These are phyloP conservation scores for Imleria badia DNA, from an alignment of 768 basidiomycete genomes.

Conservation along the genomic window DNA sequence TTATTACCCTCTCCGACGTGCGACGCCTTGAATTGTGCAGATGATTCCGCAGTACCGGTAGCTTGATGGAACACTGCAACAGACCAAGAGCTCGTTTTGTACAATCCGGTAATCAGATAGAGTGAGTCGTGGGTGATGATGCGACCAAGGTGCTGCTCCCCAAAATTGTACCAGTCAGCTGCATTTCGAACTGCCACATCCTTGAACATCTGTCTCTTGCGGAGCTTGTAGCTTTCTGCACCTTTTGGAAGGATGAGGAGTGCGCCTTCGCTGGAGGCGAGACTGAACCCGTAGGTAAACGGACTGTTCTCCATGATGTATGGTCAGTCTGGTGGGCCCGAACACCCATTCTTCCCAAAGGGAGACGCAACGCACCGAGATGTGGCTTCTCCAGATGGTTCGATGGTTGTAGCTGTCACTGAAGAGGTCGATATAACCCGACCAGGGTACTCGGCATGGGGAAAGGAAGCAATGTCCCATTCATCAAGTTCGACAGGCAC, in stretches of 20 bases:
- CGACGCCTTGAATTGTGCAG: conserved; percentile 18
- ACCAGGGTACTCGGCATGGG: conserved; percentile 12
- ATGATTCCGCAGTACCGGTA: neutral
- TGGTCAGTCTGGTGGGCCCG: neutral
- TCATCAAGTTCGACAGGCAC: conserved; percentile 14
- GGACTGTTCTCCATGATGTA: neutral
- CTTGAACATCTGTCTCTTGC: conserved; percentile 18
- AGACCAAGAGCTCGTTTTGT: conserved; percentile 23
- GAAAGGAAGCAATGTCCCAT: conserved; percentile 6
- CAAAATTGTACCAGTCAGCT: conserved; percentile 28
- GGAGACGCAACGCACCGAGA: neutral
- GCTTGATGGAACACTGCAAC: conserved; percentile 19
- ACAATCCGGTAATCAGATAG: conserved; percentile 26
- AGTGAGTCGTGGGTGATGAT: conserved; percentile 22
- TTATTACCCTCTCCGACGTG: neutral
- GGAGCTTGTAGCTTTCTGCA: conserved; percentile 18
- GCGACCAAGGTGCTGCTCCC: conserved; percentile 13
- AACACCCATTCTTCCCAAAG: neutral
- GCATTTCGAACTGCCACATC: conserved; percentile 24
- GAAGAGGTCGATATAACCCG: conserved; percentile 14
- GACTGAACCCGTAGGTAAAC: conserved; percentile 4
- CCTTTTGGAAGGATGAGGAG: conserved; percentile 33
- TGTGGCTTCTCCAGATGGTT: neutral
- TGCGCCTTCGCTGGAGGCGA: conserved; percentile 27
- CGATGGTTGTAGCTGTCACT: conserved; percentile 4